These are phyloP conservation scores for Pichia deserticola DNA, from an alignment of 805 yeast species.

Conservation along the genomic window DNA sequence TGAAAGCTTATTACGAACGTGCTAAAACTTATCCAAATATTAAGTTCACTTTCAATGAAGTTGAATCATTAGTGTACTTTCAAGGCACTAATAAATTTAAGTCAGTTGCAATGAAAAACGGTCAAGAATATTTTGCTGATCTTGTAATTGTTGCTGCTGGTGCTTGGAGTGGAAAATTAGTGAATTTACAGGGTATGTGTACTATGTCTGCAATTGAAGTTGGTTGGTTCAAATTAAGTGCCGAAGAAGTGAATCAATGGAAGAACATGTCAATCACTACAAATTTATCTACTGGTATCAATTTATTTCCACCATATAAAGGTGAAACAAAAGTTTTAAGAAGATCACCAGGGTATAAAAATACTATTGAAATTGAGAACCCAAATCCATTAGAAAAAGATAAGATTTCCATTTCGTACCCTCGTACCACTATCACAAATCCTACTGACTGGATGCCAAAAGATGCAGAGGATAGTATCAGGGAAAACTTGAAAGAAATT, in stretches of 20 bases:
- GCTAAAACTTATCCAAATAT: conserved; percentile 13
- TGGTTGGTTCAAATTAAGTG: conserved; percentile 19
- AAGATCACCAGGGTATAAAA: conserved; percentile 23
- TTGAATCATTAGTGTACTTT: conserved; percentile 10
- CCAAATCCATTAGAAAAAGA: conserved; percentile 13
- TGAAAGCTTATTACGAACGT: conserved; percentile 20
- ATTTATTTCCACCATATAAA: conserved; percentile 22
- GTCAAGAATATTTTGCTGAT: conserved; percentile 7
- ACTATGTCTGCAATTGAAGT: conserved; percentile 19
- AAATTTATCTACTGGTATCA: conserved; percentile 23
- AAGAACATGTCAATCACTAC: conserved; percentile 22
- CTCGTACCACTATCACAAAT: conserved; percentile 16
- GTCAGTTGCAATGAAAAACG: conserved; percentile 16
- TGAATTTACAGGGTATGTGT: conserved; percentile 15
- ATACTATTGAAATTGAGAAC: conserved; percentile 13
- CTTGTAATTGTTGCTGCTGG: conserved; percentile 22
- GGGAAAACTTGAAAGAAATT: conserved; percentile 18
- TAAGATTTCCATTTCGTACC: conserved; percentile 16
- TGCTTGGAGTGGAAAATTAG: conserved; percentile 23
- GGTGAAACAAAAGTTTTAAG: conserved; percentile 22
- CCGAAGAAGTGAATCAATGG: conserved; percentile 19
- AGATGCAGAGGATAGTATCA: conserved; percentile 19
- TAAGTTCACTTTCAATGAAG: conserved; percentile 17
- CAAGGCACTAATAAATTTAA: conserved; percentile 11
- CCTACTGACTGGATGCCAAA: conserved; percentile 22